Conservation (phyloP, 139 green algal species). For the Picochlorum sp. region DNA sequence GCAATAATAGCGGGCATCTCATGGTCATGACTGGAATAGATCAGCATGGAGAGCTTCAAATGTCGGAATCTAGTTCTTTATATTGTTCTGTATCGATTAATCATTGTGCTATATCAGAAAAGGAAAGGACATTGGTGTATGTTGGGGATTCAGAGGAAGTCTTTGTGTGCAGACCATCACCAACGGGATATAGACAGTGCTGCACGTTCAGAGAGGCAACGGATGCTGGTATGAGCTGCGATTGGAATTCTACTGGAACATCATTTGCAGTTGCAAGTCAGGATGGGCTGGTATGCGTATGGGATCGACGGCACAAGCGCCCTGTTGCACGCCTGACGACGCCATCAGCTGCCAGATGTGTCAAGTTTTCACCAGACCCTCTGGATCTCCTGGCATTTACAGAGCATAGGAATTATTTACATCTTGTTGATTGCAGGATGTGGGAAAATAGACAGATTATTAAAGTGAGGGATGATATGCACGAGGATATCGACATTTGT, state of each 20-base stretch:
- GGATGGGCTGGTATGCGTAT: constrained; percentile 38
- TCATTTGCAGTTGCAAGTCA: constrained; percentile 43
- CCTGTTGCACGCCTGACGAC: constrained; percentile 12
- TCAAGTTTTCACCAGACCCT: constrained; percentile 39
- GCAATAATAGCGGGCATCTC: constrained; percentile 60
- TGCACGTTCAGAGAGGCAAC: constrained; percentile 32
- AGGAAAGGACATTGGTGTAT: constrained; percentile 35
- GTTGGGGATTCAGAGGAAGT: constrained; percentile 50
- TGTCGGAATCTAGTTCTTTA: constrained; percentile 16
- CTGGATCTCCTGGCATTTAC: constrained; percentile 44
- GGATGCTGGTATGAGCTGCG: constrained; percentile 67
- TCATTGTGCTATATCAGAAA: constrained; percentile 49
- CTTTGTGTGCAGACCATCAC: constrained; percentile 29
- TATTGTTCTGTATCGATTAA: constrained; percentile 58
- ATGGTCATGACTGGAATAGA: constrained; percentile 45
- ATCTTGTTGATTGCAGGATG: constrained; percentile 34
- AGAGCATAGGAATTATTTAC: constrained; percentile 31
- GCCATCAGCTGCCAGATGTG: constrained; percentile 24
- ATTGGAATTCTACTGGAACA: constrained; percentile 24
- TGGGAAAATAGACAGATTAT: constrained; percentile 20
- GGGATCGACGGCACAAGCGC: constrained; percentile 32
- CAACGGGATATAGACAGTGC: constrained; percentile 25
- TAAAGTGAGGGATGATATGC: constrained; percentile 1
- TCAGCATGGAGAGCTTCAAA: neutral
- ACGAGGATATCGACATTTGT: constrained; percentile 27